Evolutionary conservation across 306 rosid genomes (phyloP).

Genomic region (Acacia acuminata): DNA sequence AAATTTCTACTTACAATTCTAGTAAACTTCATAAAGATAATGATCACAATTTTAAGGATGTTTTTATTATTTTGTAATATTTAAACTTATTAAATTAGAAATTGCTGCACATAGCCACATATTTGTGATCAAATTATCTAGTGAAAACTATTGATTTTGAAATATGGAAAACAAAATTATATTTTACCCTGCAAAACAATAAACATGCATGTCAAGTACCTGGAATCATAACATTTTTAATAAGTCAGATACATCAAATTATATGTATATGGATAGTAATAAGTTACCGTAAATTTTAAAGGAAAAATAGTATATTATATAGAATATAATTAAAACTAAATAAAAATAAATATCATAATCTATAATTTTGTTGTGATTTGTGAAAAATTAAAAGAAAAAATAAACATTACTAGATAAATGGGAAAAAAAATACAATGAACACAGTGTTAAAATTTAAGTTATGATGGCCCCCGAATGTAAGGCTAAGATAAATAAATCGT

Average conservation of each 20-base stretch:
- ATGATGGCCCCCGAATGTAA: background rate
- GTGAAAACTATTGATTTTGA: background rate
- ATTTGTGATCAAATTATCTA: too few relatives aligned
- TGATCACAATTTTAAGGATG: background rate
- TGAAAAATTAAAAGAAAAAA: too few relatives aligned
- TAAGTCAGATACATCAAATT: background rate
- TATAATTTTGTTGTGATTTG: too few relatives aligned
- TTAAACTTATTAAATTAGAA: too few relatives aligned
- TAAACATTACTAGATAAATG: too few relatives aligned
- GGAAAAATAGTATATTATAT: background rate
- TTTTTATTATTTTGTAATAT: too few relatives aligned
- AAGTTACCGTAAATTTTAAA: background rate
- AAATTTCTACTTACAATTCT: too few relatives aligned
- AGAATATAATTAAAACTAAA: background rate
- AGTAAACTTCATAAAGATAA: background rate
- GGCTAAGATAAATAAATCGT: background rate
- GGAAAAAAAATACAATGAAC: background rate
- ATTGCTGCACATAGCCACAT: background rate
- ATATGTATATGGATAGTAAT: background rate
- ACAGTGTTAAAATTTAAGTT: background rate
- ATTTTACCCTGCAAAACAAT: background rate
- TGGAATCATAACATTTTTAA: background rate
- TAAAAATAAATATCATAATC: background rate
- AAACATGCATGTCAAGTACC: background rate
- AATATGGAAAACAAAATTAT: too few relatives aligned